phyloP scores from a whole-genome alignment of 805 yeast species.

The Spathaspora passalidarum region DNA sequence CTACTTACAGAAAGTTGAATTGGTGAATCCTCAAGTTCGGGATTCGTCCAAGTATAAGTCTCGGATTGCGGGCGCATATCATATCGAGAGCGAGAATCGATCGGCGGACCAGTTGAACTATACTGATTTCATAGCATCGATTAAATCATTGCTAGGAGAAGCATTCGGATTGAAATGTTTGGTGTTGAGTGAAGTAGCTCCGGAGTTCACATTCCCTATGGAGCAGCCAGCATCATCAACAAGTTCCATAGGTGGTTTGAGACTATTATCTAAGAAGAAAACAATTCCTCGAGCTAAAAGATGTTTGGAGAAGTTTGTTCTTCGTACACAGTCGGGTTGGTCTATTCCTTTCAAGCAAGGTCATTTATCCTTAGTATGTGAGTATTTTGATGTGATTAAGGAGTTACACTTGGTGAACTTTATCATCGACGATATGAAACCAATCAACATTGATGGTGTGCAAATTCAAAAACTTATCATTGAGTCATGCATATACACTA shows the following conservation, averaged over 20 bases:
- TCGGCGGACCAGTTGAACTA: constrained; percentile 17
- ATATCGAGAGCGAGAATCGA: constrained; percentile 21
- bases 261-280: neutral
- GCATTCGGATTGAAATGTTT: constrained; percentile 46
- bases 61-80: constrained; percentile 36
- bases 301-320: constrained; percentile 27
- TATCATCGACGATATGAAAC: constrained; percentile 42
- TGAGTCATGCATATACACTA: constrained; percentile 19
- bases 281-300: constrained; percentile 8
- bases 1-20: constrained; percentile 23
- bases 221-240: constrained; percentile 9
- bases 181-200: constrained; percentile 44
- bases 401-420: constrained; percentile 45
- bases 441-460: constrained; percentile 11
- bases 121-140: constrained; percentile 20
- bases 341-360: constrained; percentile 47
- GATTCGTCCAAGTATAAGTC: constrained; percentile 18
- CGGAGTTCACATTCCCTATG: constrained; percentile 43
- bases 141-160: constrained; percentile 37
- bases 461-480: constrained; percentile 16
- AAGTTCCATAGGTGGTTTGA: neutral
- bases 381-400: constrained; percentile 34
- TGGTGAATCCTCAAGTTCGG: constrained; percentile 33
- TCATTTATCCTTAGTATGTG: constrained; percentile 45
- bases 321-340: constrained; percentile 49